Conservation (phyloP, 2,329 filamentous ascomycete genomes). For the Penicillium corylophilum region DNA sequence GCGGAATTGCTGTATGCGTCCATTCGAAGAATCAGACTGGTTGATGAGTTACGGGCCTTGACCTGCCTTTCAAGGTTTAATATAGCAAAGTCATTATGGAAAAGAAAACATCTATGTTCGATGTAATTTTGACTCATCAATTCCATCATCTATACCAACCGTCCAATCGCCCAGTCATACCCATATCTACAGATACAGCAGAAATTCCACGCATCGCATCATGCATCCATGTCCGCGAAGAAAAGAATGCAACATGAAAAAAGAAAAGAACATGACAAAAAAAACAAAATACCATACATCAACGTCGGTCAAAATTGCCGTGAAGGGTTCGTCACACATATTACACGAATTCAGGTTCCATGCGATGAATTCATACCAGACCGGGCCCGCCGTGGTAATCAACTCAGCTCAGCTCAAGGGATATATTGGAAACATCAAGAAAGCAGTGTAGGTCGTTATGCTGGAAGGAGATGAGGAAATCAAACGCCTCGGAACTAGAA, state of each 20-base stretch:
- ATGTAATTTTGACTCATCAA: background rate
- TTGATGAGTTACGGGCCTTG: background rate
- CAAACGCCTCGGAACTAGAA: slow-evolving; percentile 53
- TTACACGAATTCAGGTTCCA: slow-evolving; percentile 12
- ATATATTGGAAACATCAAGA: slow-evolving; percentile 19
- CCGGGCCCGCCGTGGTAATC: slow-evolving; percentile 33
- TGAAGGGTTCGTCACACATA: slow-evolving; percentile 26
- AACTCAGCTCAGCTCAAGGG: slow-evolving; percentile 17
- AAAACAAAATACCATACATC: slow-evolving; percentile 12
- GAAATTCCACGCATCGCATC: background rate
- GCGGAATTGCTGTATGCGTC: slow-evolving; percentile 81
- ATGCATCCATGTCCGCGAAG: slow-evolving; percentile 5
- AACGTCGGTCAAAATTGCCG: slow-evolving; percentile 3
- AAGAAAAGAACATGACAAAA: slow-evolving; percentile 4
- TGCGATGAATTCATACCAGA: slow-evolving; percentile 18
- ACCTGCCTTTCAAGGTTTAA: too few species aligned
- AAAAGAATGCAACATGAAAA: background rate
- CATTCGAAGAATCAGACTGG: slow-evolving; percentile 48
- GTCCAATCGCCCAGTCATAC: background rate
- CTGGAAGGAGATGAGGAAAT: slow-evolving; percentile 14
- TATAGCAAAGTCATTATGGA: background rate
- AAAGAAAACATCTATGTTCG: background rate
- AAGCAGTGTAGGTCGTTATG: slow-evolving; percentile 16
- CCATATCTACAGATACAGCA: slow-evolving; percentile 15
- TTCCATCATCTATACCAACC: slow-evolving; percentile 12